Evolutionary conservation across 345 rosid species (phyloP).

Genomic region (Sonneratia alba): DNA sequence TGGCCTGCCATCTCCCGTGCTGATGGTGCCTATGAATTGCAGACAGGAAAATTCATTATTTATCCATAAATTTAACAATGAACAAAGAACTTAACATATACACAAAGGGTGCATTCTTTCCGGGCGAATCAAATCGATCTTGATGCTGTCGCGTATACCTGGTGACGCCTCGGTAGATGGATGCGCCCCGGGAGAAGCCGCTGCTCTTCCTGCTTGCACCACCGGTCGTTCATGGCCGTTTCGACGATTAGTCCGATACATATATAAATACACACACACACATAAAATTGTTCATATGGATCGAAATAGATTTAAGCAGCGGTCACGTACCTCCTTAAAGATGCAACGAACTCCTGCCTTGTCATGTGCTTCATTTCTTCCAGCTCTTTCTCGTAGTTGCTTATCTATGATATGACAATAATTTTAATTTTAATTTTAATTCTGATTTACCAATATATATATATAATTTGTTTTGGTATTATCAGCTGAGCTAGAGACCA

Average conservation of each 20-base stretch:
- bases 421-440: no score
- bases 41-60: no score
- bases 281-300: no score
- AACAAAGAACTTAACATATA: no score
- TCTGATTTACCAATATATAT: not conserved
- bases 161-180: conserved; percentile 88
- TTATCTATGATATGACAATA: conserved; percentile 30
- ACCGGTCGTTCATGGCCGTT: not conserved
- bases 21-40: conserved; percentile 63
- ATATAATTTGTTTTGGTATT: not conserved
- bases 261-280: no score
- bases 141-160: conserved; percentile 30
- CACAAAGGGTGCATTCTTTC: no score
- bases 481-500: not conserved
- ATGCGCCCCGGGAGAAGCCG: conserved; percentile 96
- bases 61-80: no score
- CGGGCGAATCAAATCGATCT: not conserved
- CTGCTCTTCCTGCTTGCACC: conserved; percentile 66
- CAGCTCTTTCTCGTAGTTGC: conserved; percentile 69
- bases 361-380: conserved; percentile 99
- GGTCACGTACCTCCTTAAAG: conserved; percentile 61
- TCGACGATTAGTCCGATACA: no score
- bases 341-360: conserved; percentile 82
- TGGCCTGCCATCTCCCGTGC: conserved; percentile 99
- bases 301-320: not conserved